A percentile compares a stretch with the other conserved stretches of the same genome.
Evolutionary conservation across 2,329 filamentous ascomycete species (phyloP).

Genomic region (Leptographium radiaticola): DNA sequence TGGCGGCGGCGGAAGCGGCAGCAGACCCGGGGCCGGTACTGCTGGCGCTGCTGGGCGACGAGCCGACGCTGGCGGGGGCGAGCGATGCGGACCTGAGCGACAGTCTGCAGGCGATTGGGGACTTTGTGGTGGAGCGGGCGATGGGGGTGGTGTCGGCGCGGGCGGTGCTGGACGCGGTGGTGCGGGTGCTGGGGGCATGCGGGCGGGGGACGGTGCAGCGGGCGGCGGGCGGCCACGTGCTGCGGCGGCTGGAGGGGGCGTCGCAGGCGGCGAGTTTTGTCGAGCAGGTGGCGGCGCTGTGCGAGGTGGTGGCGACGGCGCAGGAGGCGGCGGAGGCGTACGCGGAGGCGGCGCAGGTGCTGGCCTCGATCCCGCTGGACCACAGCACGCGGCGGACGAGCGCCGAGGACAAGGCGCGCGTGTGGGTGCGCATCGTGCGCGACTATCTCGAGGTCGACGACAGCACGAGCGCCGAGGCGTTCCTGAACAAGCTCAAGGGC

Average conservation of each 20-base stretch:
- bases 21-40: slow-evolving; percentile 10
- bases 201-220: slow-evolving; percentile 55
- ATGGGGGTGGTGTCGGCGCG: slow-evolving; percentile 18
- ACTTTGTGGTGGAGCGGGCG: slow-evolving; percentile 12
- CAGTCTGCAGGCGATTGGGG: slow-evolving; percentile 15
- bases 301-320: slow-evolving; percentile 69
- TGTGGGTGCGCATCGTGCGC: slow-evolving; percentile 90
- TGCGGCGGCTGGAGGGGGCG: slow-evolving; percentile 42
- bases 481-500: slow-evolving; percentile 91
- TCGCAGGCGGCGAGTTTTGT: slow-evolving; percentile 56
- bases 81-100: slow-evolving; percentile 2
- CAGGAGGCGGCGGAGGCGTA: slow-evolving; percentile 78
- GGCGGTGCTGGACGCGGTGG: slow-evolving; percentile 13
- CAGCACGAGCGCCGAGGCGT: slow-evolving; percentile 68
- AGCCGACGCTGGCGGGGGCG: slow-evolving; percentile 13
- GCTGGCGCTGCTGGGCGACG: slow-evolving; percentile 12
- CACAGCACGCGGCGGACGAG: slow-evolving; percentile 74
- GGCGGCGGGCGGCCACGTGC: slow-evolving; percentile 60
- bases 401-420: slow-evolving; percentile 66
- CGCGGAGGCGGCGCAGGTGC: slow-evolving; percentile 58
- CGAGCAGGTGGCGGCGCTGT: slow-evolving; percentile 70
- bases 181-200: slow-evolving; percentile 43
- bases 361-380: slow-evolving; percentile 80
- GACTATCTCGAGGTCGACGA: slow-evolving; percentile 93
- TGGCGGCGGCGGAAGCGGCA: slow-evolving; percentile 8